Conservation (phyloP, 805 yeast genomes). For the Kodamaea neixiangensis region DNA sequence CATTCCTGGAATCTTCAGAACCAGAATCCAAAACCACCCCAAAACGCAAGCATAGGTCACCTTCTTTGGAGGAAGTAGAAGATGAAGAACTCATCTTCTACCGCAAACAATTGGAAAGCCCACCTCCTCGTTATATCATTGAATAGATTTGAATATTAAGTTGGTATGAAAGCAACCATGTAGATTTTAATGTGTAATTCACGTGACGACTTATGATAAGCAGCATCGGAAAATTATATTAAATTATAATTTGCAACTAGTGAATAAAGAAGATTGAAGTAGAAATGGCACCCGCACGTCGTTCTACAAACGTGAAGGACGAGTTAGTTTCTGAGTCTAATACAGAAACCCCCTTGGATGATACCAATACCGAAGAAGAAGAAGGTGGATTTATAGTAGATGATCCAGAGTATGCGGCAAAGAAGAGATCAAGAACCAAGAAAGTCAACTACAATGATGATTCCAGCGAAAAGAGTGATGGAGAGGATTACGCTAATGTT, state of each 20-base stretch:
- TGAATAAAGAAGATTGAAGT: not conserved
- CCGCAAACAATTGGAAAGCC: constrained; percentile 18
- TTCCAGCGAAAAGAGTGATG: constrained; percentile 21
- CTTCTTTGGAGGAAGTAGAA: constrained; percentile 30
- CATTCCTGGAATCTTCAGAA: constrained; percentile 3
- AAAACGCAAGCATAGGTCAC: constrained; percentile 12
- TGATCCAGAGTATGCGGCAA: constrained; percentile 32
- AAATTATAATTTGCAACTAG: not conserved
- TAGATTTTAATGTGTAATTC: not conserved
- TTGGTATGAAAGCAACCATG: not conserved
- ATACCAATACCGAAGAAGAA: constrained; percentile 7
- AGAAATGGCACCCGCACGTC: constrained; percentile 11
- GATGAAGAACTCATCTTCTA: constrained; percentile 31
- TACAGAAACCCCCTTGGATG: not conserved
- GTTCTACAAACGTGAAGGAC: not conserved
- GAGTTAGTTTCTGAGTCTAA: not conserved
- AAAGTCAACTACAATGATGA: constrained; percentile 27
- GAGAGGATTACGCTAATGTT: constrained; percentile 8
- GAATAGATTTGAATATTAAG: not conserved
- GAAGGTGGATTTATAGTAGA: constrained; percentile 45
- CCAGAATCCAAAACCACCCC: constrained; percentile 2
- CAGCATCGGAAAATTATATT: constrained; percentile 1
- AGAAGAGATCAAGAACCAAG: constrained; percentile 10
- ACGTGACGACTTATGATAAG: not conserved
- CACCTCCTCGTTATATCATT: constrained; percentile 9